These are phyloP conservation scores for Tulasnella calospora DNA, from an alignment of 768 basidiomycete genomes.

Conservation along the genomic window DNA sequence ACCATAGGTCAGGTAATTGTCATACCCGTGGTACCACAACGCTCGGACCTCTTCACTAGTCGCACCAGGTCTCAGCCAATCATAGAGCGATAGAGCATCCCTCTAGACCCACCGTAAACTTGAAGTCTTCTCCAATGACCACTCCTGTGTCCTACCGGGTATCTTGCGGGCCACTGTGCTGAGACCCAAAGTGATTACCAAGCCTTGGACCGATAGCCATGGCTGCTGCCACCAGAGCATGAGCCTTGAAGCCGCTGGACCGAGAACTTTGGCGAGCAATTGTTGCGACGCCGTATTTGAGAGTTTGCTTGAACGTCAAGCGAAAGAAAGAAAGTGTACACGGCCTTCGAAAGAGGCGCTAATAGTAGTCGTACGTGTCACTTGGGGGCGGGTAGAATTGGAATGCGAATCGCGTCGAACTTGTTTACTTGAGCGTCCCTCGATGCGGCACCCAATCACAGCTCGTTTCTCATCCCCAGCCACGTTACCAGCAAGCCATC, in stretches of 20 bases:
- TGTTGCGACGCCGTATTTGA: not conserved
- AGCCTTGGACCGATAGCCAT: not conserved
- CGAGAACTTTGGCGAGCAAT: not conserved
- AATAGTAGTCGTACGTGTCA: conserved; percentile 8
- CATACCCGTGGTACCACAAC: conserved; percentile 86
- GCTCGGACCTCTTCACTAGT: conserved; percentile 64
- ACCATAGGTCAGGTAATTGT: conserved; percentile 86
- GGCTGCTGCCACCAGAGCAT: conserved; percentile 11
- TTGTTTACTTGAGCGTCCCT: conserved; percentile 7
- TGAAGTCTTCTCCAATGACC: not conserved
- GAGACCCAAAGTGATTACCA: not conserved
- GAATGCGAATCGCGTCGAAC: conserved; percentile 7
- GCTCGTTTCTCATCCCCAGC: not conserved
- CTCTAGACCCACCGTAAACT: not conserved
- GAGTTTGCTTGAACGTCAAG: not conserved
- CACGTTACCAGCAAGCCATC: not conserved
- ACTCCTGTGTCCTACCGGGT: not conserved
- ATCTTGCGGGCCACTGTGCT: not conserved
- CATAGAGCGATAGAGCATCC: not conserved
- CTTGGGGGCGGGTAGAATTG: not conserved
- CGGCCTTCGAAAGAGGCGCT: not conserved
- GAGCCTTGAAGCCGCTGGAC: not conserved
- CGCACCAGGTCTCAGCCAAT: not conserved
- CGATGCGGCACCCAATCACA: not conserved
- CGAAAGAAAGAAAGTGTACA: conserved; percentile 1